Conservation (phyloP, 176 grass and related monocot genomes). For the Poa annua region DNA sequence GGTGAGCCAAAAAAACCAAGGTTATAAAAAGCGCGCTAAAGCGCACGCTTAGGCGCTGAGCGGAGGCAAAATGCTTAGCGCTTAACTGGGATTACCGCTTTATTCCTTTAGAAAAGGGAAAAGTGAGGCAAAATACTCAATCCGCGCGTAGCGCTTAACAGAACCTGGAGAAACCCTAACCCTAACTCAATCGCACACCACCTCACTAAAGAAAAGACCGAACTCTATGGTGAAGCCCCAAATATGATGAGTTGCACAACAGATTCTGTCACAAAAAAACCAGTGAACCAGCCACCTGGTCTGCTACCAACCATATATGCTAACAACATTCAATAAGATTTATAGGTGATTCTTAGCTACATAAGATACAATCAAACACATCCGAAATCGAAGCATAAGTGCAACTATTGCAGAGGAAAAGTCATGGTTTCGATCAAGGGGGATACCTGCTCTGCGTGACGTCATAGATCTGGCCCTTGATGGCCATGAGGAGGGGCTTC, state of each 20-base stretch:
- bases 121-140: too few relatives aligned
- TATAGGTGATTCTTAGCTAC: neutral
- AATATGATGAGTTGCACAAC: neutral
- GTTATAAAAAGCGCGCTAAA: too few relatives aligned
- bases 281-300: neutral
- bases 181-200: neutral
- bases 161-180: neutral
- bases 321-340: neutral
- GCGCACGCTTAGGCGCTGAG: too few relatives aligned
- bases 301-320: neutral
- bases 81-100: too few relatives aligned
- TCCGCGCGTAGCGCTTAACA: too few relatives aligned
- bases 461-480: conserved; percentile 82
- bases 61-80: too few relatives aligned
- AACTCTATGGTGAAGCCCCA: neutral
- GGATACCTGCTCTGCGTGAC: conserved; percentile 78
- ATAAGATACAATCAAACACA: neutral
- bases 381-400: conserved; percentile 15
- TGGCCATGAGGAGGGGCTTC: conserved; percentile 79
- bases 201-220: neutral
- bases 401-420: neutral
- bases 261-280: neutral
- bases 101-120: too few relatives aligned
- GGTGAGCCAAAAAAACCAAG: too few relatives aligned
- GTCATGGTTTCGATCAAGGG: neutral